A percentile compares a stretch with the other conserved stretches of the same genome.
These are phyloP conservation scores for Lachancea nothofagi DNA, from an alignment of 805 yeast genomes.

Conservation along the genomic window DNA sequence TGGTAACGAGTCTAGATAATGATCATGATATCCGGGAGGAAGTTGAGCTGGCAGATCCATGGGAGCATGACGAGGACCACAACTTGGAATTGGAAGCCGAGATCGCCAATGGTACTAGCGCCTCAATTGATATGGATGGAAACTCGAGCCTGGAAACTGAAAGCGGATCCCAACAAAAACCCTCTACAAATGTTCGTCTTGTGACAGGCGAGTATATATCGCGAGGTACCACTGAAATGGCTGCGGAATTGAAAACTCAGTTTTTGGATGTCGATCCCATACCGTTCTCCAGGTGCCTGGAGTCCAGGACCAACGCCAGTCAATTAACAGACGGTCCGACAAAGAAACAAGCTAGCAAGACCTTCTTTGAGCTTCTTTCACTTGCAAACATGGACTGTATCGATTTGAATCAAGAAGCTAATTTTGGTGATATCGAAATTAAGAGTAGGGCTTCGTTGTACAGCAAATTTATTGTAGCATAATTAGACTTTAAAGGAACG, in stretches of 20 bases:
- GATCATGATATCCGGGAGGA: background rate
- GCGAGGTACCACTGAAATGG: conserved; percentile 27
- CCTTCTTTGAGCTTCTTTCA: conserved; percentile 78
- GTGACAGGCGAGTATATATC: conserved; percentile 19
- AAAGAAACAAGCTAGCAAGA: conserved; percentile 25
- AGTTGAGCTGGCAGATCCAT: conserved; percentile 1
- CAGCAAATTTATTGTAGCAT: conserved; percentile 26
- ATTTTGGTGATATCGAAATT: conserved; percentile 58
- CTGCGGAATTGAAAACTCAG: conserved; percentile 21
- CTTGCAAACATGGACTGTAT: conserved; percentile 74
- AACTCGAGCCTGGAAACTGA: background rate
- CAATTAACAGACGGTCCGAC: conserved; percentile 12
- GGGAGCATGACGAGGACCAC: conserved; percentile 1
- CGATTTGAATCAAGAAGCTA: conserved; percentile 49
- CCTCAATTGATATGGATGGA: conserved; percentile 11
- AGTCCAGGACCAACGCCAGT: conserved; percentile 7
- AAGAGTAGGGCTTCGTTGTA: conserved; percentile 39
- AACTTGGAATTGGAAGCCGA: conserved; percentile 10
- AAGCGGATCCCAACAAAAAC: background rate
- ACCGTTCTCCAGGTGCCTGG: background rate
- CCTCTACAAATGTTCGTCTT: conserved; percentile 5
- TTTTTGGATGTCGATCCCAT: conserved; percentile 11
- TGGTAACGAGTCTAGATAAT: conserved; percentile 8
- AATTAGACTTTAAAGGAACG: no score
- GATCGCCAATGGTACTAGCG: conserved; percentile 11